Evolutionary conservation across 805 yeast species (phyloP).

Genomic region (Candida saitoana): DNA sequence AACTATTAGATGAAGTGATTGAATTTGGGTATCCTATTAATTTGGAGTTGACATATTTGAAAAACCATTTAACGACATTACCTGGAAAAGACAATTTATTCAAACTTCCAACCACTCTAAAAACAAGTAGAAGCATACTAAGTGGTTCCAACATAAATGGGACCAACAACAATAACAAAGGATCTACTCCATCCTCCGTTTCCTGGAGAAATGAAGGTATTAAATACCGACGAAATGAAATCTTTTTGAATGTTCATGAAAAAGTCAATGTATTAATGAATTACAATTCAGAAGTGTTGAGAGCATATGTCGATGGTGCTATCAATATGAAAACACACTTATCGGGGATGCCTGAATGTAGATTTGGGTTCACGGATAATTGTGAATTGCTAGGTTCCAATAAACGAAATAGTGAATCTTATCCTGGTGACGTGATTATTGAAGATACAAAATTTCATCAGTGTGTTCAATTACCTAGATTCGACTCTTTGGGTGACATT

Average conservation of each 20-base stretch:
- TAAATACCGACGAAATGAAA: slow-evolving; percentile 78
- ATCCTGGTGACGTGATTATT: slow-evolving; percentile 50
- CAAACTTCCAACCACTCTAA: slow-evolving; percentile 10
- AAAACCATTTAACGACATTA: slow-evolving; percentile 7
- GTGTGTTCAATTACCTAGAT: slow-evolving; percentile 70
- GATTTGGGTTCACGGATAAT: slow-evolving; percentile 68
- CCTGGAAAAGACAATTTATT: slow-evolving; percentile 17
- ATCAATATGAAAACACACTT: slow-evolving; percentile 67
- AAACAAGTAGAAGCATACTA: slow-evolving; percentile 4
- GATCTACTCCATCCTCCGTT: slow-evolving; percentile 15
- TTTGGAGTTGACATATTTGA: slow-evolving; percentile 44
- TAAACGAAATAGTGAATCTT: slow-evolving; percentile 33
- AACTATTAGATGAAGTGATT: slow-evolving; percentile 68
- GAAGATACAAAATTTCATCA: slow-evolving; percentile 85
- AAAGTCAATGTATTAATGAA: slow-evolving; percentile 67
- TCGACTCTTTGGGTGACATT: slow-evolving; percentile 61
- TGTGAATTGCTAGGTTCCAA: slow-evolving; percentile 20
- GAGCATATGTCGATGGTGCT: slow-evolving; percentile 73
- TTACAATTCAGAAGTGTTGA: slow-evolving; percentile 57
- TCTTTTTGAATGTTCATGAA: slow-evolving; percentile 72
- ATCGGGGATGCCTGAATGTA: slow-evolving; percentile 80
- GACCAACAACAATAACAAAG: slow-evolving; percentile 4
- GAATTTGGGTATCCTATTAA: slow-evolving; percentile 77
- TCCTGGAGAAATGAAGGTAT: slow-evolving; percentile 73
- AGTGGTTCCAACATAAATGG: slow-evolving; percentile 4